Conservation (phyloP, 441 rosid genomes). For the Metrosideros polymorpha region DNA sequence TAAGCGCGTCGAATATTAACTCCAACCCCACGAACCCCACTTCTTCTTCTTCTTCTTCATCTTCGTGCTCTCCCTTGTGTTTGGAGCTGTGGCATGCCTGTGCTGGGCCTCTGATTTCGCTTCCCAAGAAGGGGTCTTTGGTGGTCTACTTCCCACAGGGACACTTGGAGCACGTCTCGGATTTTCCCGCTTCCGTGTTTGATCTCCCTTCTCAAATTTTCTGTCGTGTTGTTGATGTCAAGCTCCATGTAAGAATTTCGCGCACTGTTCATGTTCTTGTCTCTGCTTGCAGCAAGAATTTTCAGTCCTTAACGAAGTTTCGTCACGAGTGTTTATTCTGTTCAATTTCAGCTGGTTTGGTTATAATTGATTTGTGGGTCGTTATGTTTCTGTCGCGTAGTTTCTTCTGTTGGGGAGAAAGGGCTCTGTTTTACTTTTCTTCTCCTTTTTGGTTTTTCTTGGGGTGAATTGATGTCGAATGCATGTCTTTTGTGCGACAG, state of each 20-base stretch:
- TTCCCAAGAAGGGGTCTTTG: constrained; percentile 71
- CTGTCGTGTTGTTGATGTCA: constrained; percentile 91
- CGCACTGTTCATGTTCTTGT: neutral
- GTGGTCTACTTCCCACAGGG: constrained; percentile 96
- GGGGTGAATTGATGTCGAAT: neutral
- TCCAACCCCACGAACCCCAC: constrained; percentile 13
- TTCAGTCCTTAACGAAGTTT: neutral
- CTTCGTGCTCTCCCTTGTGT: constrained; percentile 26
- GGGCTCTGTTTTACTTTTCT: neutral
- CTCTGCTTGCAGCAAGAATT: neutral
- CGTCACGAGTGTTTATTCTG: neutral
- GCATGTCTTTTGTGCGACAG: constrained; percentile 26
- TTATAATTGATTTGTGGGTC: neutral
- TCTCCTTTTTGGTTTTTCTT: neutral
- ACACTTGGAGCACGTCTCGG: constrained; percentile 76
- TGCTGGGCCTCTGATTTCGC: constrained; percentile 86
- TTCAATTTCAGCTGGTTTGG: neutral
- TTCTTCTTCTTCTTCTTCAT: constrained; percentile 24
- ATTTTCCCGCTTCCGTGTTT: constrained; percentile 38
- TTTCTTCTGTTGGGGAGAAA: neutral
- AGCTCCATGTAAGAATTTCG: constrained; percentile 64
- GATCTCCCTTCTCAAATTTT: constrained; percentile 69
- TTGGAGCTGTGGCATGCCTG: constrained; percentile 98
- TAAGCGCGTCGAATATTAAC: constrained; percentile 14
- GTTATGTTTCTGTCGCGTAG: neutral